These are phyloP conservation scores for Tetrastigma voinierianum DNA, from an alignment of 164 flowering plant genomes.

Conservation along the genomic window DNA sequence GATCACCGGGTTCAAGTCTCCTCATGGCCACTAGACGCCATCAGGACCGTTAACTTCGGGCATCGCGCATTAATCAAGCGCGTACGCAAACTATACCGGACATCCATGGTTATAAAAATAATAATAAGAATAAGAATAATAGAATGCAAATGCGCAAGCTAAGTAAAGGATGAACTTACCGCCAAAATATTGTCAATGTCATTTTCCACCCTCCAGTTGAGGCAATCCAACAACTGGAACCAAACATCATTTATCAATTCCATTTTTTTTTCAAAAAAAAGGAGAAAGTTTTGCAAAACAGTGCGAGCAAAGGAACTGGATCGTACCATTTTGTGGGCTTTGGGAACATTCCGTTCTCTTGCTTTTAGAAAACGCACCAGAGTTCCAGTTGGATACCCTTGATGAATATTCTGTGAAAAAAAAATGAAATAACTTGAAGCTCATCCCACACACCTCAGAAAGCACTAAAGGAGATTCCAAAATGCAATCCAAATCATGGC, in stretches of 20 bases:
- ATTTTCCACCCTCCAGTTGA: slow-evolving; percentile 44
- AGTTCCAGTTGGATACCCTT: slow-evolving; percentile 46
- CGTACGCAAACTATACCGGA: too few relatives aligned
- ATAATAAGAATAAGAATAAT: neutral
- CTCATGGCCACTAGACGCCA: too few relatives aligned
- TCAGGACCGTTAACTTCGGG: too few relatives aligned
- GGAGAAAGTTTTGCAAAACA: neutral
- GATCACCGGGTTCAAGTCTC: too few relatives aligned
- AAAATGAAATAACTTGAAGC: neutral
- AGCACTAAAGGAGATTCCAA: too few relatives aligned
- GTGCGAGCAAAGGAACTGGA: neutral
- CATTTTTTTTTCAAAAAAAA: neutral
- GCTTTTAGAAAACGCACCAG: slow-evolving; percentile 55
- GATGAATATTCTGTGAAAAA: slow-evolving; percentile 56
- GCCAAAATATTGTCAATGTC: slow-evolving; percentile 40
- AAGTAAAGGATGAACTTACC: slow-evolving; percentile 21
- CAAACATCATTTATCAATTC: neutral
- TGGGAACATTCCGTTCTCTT: slow-evolving; percentile 57
- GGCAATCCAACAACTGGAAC: slow-evolving; percentile 40
- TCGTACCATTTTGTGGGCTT: slow-evolving; percentile 62
- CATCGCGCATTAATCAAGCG: too few relatives aligned
- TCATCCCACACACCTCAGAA: too few relatives aligned
- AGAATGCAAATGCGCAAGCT: neutral
- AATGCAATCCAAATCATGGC: too few relatives aligned
- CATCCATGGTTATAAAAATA: neutral